Evolutionary conservation across 2,329 filamentous ascomycete species (phyloP).

Genomic region (Botryotinia calthae): DNA sequence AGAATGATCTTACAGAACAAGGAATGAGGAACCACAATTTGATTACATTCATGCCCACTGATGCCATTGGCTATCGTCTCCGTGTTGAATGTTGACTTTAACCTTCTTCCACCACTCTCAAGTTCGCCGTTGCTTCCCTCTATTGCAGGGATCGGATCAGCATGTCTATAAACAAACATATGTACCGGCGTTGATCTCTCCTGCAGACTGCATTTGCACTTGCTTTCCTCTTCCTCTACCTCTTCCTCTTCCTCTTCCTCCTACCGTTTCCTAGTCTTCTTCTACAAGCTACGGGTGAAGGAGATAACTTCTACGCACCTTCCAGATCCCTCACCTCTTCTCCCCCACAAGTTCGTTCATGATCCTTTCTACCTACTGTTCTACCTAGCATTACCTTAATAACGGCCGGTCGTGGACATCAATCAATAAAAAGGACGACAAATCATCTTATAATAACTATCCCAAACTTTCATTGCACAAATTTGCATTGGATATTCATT

Average conservation of each 20-base stretch:
- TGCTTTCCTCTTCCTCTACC: neutral
- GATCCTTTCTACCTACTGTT: neutral
- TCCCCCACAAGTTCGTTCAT: neutral
- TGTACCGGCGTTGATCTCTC: slow-evolving; percentile 11
- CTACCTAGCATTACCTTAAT: neutral
- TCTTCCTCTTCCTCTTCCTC: neutral
- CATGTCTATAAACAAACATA: neutral
- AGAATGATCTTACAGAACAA: neutral
- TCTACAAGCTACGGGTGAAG: neutral
- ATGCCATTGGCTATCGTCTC: slow-evolving; percentile 8
- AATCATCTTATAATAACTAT: neutral
- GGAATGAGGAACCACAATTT: slow-evolving; percentile 7
- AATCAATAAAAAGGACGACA: neutral
- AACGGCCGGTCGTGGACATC: neutral
- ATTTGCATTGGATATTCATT: neutral
- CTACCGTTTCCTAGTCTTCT: neutral
- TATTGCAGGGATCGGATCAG: neutral
- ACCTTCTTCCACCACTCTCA: neutral
- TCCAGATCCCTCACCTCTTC: neutral
- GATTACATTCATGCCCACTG: neutral
- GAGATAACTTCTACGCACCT: neutral
- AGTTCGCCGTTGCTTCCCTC: neutral
- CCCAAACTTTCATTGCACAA: neutral
- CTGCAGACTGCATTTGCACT: slow-evolving; percentile 1
- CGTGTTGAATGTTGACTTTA: neutral